Evolutionary conservation across 441 rosid species (phyloP).

Genomic region (Euphorbia celastroides): DNA sequence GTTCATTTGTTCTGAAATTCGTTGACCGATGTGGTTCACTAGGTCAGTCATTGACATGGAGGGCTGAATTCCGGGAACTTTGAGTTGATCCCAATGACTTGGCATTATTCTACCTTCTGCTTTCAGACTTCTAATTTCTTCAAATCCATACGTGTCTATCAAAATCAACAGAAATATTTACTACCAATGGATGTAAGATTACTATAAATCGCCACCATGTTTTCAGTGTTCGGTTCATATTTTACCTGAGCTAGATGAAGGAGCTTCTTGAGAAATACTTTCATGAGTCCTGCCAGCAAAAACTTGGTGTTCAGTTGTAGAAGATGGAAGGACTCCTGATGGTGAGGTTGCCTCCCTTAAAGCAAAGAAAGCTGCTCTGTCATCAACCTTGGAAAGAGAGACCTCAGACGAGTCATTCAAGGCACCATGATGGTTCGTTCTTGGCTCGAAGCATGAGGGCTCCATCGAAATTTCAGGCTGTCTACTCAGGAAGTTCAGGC

Average conservation of each 20-base stretch:
- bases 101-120: constrained; percentile 14
- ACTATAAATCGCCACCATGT: no score
- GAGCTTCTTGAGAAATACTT: constrained; percentile 20
- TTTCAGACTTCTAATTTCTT: constrained; percentile 20
- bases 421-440: constrained; percentile 22
- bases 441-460: constrained; percentile 40
- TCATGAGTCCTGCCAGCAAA: constrained; percentile 25
- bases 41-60: constrained; percentile 45
- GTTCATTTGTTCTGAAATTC: constrained; percentile 35
- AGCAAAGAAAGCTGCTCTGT: constrained; percentile 29
- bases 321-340: constrained; percentile 28
- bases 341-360: constrained; percentile 30
- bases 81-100: constrained; percentile 26
- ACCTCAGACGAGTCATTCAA: constrained; percentile 24
- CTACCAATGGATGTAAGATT: no score
- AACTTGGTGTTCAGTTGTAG: constrained; percentile 25
- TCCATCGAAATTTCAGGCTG: constrained; percentile 42
- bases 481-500: constrained; percentile 46
- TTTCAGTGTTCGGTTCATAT: constrained; percentile 9
- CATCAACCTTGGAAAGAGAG: constrained; percentile 23
- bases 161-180: constrained; percentile 18
- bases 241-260: constrained; percentile 48
- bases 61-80: constrained; percentile 33
- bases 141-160: constrained; percentile 25
- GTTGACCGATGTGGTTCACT: constrained; percentile 39